phyloP scores from a whole-genome alignment of 1,284 basidiomycete genomes.

The Neonothopanus nambi region DNA sequence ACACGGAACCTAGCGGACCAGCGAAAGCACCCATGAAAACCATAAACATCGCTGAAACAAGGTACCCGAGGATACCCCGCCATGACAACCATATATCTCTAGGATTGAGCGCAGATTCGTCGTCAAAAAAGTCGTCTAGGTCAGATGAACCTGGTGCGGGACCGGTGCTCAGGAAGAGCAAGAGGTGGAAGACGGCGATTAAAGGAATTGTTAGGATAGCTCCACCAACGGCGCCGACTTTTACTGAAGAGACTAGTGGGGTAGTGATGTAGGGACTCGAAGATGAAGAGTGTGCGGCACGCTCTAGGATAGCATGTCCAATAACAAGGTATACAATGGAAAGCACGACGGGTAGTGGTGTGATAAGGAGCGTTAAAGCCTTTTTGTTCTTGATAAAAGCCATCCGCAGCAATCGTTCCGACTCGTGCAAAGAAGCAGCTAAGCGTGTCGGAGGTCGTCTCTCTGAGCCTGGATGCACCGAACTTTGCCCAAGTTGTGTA shows the following conservation, averaged over 20 bases:
- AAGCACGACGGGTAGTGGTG: constrained; percentile 33
- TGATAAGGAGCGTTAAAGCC: constrained; percentile 18
- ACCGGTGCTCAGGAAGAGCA: constrained; percentile 7
- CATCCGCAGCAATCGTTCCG: constrained; percentile 1
- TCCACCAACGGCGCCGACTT: constrained; percentile 33
- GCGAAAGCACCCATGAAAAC: constrained; percentile 26
- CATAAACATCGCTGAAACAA: constrained; percentile 17
- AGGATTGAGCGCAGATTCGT: constrained; percentile 21
- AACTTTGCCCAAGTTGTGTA: not conserved
- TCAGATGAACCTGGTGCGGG: not conserved
- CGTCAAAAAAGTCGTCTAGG: constrained; percentile 33
- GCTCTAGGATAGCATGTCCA: constrained; percentile 32
- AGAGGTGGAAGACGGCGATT: constrained; percentile 27
- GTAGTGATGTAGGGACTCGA: constrained; percentile 1
- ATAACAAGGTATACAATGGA: constrained; percentile 29
- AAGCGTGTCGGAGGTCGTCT: not conserved
- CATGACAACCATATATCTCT: not conserved
- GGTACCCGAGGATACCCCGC: constrained; percentile 20
- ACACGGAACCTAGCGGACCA: constrained; percentile 31
- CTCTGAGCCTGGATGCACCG: not conserved
- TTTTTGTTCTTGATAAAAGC: not conserved
- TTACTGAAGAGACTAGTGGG: constrained; percentile 28
- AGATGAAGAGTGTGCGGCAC: constrained; percentile 3
- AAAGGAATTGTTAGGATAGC: constrained; percentile 30
- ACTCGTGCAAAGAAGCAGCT: not conserved